phyloP scores from a whole-genome alignment of 371 early-diverging fungal genomes.

The Mortierella polycephala region DNA sequence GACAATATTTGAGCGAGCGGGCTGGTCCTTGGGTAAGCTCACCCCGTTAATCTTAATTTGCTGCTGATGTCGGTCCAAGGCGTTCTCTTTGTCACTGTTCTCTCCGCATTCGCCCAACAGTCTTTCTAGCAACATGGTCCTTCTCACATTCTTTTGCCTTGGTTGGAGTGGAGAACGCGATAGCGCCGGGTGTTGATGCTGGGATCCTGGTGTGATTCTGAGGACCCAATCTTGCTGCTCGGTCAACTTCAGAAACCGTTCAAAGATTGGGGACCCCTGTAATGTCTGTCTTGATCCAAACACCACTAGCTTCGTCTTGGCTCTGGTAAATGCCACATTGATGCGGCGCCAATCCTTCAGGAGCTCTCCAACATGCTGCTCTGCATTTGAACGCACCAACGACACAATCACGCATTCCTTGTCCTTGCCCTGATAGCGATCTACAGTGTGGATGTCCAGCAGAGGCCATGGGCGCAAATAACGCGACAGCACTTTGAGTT shows the following conservation, averaged over 20 bases:
- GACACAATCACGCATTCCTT: slow-evolving; percentile 90
- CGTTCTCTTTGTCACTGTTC: not conserved
- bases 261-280: slow-evolving; percentile 64
- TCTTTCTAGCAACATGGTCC: not conserved
- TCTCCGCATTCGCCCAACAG: not conserved
- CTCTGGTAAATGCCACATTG: slow-evolving; percentile 98
- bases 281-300: slow-evolving; percentile 85
- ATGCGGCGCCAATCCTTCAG: slow-evolving; percentile 93
- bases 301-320: slow-evolving; percentile 89
- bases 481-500: slow-evolving; percentile 73
- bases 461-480: slow-evolving; percentile 53
- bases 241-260: slow-evolving; percentile 63
- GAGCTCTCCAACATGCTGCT: slow-evolving; percentile 85
- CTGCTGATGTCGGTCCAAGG: too few relatives aligned
- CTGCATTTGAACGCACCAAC: slow-evolving; percentile 86
- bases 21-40: too few relatives aligned
- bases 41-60: too few relatives aligned
- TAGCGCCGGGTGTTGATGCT: slow-evolving; percentile 28
- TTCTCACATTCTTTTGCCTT: not conserved
- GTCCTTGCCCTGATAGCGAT: slow-evolving; percentile 95
- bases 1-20: too few relatives aligned
- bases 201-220: slow-evolving; percentile 11
- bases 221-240: slow-evolving; percentile 62
- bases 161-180: not conserved
- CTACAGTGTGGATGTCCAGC: slow-evolving; percentile 86